Evolutionary conservation across 352 stramenopile genomes (phyloP), one percentile per base, ranked within the genome.

Genomic region (Phytophthora constricta): DNA sequence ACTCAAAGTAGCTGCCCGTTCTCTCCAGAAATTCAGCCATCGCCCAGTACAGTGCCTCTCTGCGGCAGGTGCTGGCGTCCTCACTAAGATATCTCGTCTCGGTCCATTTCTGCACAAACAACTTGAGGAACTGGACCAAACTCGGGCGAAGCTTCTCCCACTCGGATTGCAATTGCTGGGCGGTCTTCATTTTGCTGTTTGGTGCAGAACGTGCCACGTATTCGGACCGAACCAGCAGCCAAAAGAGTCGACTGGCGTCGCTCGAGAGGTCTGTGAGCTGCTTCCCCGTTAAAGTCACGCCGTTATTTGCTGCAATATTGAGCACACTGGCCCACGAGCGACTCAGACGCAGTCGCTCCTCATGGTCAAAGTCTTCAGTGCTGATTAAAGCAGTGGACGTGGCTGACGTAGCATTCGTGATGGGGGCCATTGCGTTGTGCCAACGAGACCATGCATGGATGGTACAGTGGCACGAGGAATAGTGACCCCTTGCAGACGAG

Each of bases 271-370:
- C 41, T 9, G 14, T 47, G 16, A 47, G 41, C 16, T 47, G 41
- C 2, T 47, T 17, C 41, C 41, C 41, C 17, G 41, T 23, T 9
- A 47, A 9, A 20, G 41, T 47, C 14, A 47, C 41, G 41, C 19
- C n/a, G 41, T 47, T 47, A 17, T 20, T 47, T 2, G 41, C 41
- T 23, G 41, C 41, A 9, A 47, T 23, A 20, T 47, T 47, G 9
- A 47, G 41, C 41, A 47, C 41, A 47, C 41, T 47, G n/a, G 41
- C 41, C 59, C 59, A 67, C 17, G 59, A 42, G 7, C 33, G 33
- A 33, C 28, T 25, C 17, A 58, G 19, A 19, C 31, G 4, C 22
- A 48, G 11, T 2, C 19, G 31, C 19, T 58, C 50, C 3, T 17
- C 50, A 9, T n/a, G 5, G 17, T 20, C 22, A 20, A 47, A 47